These are phyloP conservation scores for Areca catechu DNA, from an alignment of 176 grass and related monocot genomes.

Conservation along the genomic window DNA sequence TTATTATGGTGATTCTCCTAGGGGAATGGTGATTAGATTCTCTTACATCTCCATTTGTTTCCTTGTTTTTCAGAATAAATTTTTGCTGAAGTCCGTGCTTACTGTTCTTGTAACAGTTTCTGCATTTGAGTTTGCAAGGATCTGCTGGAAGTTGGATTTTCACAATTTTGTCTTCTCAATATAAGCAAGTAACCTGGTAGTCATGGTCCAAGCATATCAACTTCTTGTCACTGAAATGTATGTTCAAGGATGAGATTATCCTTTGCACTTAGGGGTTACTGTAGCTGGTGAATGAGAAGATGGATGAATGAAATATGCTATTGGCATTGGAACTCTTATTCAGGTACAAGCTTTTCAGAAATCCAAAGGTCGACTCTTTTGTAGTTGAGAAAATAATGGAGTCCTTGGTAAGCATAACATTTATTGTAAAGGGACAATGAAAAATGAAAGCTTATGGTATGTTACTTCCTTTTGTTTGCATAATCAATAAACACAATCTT, in stretches of 20 bases:
- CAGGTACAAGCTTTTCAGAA: constrained; percentile 42
- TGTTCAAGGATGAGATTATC: constrained; percentile 96
- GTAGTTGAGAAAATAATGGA: no score
- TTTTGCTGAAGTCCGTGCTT: background rate
- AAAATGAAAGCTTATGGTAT: no score
- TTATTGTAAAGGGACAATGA: no score
- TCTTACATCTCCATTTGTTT: constrained; percentile 6
- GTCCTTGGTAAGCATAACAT: constrained; percentile 3
- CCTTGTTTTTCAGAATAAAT: no score
- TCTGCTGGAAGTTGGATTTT: constrained; percentile 84
- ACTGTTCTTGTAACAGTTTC: constrained; percentile 51
- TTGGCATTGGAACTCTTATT: constrained; percentile 96
- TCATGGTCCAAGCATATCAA: constrained; percentile 98
- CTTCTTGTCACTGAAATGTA: constrained; percentile 96
- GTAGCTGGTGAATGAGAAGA: constrained; percentile 99
- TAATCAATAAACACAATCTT: no score
- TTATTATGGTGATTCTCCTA: constrained; percentile 97
- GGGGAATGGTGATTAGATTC: constrained; percentile 79
- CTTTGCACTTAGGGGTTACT: constrained; percentile 92
- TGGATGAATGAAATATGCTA: constrained; percentile 98
- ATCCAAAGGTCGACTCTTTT: no score
- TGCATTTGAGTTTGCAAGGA: constrained; percentile 97
- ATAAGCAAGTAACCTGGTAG: constrained; percentile 95
- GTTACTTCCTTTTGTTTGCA: no score
- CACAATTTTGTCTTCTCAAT: constrained; percentile 99